Evolutionary conservation across 495 filamentous ascomycete genomes (phyloP), one percentile per base, ranked within the genome.

Genomic region (Neurospora cerealis): DNA sequence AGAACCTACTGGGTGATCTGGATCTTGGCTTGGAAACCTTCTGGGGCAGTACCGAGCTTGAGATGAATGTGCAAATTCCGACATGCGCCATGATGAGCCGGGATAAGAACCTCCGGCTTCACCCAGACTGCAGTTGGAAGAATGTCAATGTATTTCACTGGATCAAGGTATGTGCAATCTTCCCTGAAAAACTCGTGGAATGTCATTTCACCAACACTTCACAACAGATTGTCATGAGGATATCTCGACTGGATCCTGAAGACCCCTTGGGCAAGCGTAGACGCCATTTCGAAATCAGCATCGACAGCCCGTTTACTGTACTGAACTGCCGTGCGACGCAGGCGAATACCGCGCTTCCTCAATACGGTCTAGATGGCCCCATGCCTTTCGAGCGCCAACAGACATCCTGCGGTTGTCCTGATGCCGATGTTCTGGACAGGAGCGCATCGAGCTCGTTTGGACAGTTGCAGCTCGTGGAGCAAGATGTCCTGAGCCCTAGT

Each of bases 101-200:
- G 70, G 93, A 96, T 75, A 91, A 91, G 79, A 78, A 79, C 38
- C 85, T 93, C 46, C 88, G 90, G 72, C 82, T 99, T 69, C 93
- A 97, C 80, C 97, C 96, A 74, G 95, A 98, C 77, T 97, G 94
- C 69, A 97, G 96, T 19, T 98, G 95, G 86, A 92, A 93, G 81
- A 96, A 97, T 73, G 97, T 97, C 54, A 93, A 97, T 78, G 95
- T 99, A 69, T 94, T 95, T 77, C 96, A 99, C 80, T 98, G 96
- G 96, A 98, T 99, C 78, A 99, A 99, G 90, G 96, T 96, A 88
- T 70, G 86, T 76, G 17, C 8, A n/a, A 39, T 15, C 3, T 40
- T 69, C 28, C 7, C 69, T 10, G 38, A 28, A 71, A 11, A 24
- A n/a, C 3, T 19, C 8, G n/a, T 32, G 7, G 54, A 46, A 19